Base-by-base conservation (phyloP, 768 basidiomycete species). In the Chalciporus chontae region DNA sequence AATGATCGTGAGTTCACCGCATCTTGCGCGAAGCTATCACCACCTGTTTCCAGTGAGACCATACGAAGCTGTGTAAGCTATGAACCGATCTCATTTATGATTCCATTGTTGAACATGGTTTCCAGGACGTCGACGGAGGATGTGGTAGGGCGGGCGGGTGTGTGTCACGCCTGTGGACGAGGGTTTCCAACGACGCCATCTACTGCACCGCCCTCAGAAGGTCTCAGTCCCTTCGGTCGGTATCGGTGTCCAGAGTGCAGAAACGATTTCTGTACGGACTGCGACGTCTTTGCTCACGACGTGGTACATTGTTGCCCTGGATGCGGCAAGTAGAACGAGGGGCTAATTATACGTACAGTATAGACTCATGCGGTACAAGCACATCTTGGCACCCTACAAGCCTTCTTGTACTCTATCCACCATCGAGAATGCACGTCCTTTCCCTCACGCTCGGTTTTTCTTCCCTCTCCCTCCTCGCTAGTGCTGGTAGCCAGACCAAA, bases 1-100 rank as follows among this genome's bases (percentile, higher is more conserved):
- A 57, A 96, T 97, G 89, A 92, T 99, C 56, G 96, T 99, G 53
- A 94, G 90, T 68, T 93, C 93, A 43, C 95, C 96, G 13, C 96
- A 98, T 74, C 77, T 99, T 48, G 96, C 96, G 31, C 76, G 96
- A 59, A 97, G 94, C 62, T 95, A 94, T 65, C 88, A 94, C 57
- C 94, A 94, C 65, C 67, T 99, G 38, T 98, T 99, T 68, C 96
- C 96, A 0, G 96, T 97, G 36, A 90, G 88, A 59, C 76, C 83
- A 3, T 98, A 89, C 66, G 72, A 78, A 47, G 76, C 87, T 15
- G 81, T 93, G 93, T 94, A 69, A 69, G 92, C 79, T 5, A 8
- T 29, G n/a, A 4, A 45, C 40, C 44, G 44, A 21, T 51, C 37
- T 42, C 23, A 5, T 21, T 49, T 19, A 47, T 31, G 5, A 18